These are phyloP conservation scores for Trypethelium eluteriae DNA, from an alignment of 495 filamentous ascomycete species.

Conservation along the genomic window DNA sequence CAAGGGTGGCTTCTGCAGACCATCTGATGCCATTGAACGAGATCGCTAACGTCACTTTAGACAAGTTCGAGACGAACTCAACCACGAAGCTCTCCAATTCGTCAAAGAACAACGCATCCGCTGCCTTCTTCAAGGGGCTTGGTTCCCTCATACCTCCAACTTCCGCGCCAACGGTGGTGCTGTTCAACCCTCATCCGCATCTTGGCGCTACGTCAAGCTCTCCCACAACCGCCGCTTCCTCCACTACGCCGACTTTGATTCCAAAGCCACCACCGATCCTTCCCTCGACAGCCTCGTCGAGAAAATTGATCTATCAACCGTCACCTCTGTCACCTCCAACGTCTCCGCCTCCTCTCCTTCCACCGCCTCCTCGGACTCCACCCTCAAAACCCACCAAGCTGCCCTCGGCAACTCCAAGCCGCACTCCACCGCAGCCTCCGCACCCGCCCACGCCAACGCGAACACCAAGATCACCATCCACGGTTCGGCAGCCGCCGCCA, in stretches of 20 bases:
- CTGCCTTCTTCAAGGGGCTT: conserved; percentile 80
- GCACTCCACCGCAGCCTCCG: conserved; percentile 43
- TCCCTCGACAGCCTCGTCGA: conserved; percentile 65
- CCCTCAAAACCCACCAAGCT: conserved; percentile 22
- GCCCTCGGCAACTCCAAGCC: conserved; percentile 11
- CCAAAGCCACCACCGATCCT: conserved; percentile 55
- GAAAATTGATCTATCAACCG: conserved; percentile 81
- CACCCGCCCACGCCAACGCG: conserved; percentile 40
- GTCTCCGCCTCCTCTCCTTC: conserved; percentile 59
- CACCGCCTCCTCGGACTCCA: conserved; percentile 39
- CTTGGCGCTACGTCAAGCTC: conserved; percentile 77
- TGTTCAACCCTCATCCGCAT: conserved; percentile 22
- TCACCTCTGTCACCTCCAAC: conserved; percentile 90
- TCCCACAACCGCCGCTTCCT: conserved; percentile 87
- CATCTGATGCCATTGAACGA: background rate
- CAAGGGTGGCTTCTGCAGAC: background rate
- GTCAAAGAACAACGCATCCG: conserved; percentile 93
- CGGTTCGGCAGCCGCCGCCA: conserved; percentile 47
- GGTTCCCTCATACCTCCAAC: conserved; percentile 62
- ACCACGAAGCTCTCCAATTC: conserved; percentile 87
- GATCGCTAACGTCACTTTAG: conserved; percentile 28
- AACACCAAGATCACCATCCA: conserved; percentile 89
- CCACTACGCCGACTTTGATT: conserved; percentile 83
- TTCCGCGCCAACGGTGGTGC: conserved; percentile 31
- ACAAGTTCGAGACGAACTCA: conserved; percentile 87